Evolutionary conservation across 257 asterid species (phyloP), one percentile per base, ranked within the genome.

Genomic region (Echites panduratus): DNA sequence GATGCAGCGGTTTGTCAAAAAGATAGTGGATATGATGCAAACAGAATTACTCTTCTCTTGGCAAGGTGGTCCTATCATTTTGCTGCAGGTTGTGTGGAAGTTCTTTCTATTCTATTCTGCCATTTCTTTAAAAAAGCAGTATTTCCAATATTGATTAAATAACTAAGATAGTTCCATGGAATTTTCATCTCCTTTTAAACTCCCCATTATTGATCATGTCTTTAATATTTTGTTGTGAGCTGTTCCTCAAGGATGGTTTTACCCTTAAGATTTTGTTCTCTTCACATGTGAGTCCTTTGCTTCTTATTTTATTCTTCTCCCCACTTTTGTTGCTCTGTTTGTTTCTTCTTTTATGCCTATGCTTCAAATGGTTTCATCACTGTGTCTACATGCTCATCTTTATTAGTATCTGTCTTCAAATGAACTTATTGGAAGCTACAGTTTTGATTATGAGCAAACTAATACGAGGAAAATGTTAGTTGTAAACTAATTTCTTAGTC

Each of bases 21-120:
- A 81, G 83, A 89, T 93, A 73, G 98, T 93, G 80, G 95, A 87
- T 81, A 73, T 91, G 88, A 91, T 93, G 94, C 87, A 78, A 40
- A 84, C 82, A 62, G 90, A 88, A 79, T 84, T 87, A 29, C 97
- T 93, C 75, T 91, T 89, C 83, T 87, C 93, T 11, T 93, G 97
- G 97, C 97, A 93, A 86, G 97, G 98, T 77, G 97, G 98, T 76
- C 98, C 98, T 29, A 82, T 93, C 79, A 89, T 93, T 77, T 57
- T 91, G 85, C 66, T 88, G 87, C 97, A 91, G 98, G 97, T 93
- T 64, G 71, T 73, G 72, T 44, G 58, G 67, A 62, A 19, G 67
- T 76, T 76, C 35, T 79, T 71, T 53, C 65, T 76, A n/a, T n/a
- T 70, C 66, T 70, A 64, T 79, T 56, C 50, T 56, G 38, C 22